phyloP scores from a whole-genome alignment of 2,329 filamentous ascomycete genomes.

The Fonsecaea multimorphosa region DNA sequence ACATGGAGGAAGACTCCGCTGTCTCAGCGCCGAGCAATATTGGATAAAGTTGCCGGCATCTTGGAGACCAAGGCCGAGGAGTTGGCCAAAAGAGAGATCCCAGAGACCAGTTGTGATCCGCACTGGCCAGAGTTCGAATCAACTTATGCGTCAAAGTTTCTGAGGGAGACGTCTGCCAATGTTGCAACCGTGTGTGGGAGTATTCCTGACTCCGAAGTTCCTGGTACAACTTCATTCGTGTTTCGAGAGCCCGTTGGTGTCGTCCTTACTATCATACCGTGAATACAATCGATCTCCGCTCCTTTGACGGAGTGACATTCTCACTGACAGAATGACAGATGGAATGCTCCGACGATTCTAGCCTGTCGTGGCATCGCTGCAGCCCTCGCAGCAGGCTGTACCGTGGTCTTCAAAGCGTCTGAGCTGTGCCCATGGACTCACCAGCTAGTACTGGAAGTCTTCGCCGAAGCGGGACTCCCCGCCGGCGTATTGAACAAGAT shows the following conservation, averaged over 20 bases:
- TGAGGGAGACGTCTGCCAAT: slow-evolving; percentile 83
- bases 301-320: background rate
- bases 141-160: slow-evolving; percentile 90
- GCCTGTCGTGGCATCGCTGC: slow-evolving; percentile 87
- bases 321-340: slow-evolving; percentile 9
- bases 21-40: slow-evolving; percentile 75
- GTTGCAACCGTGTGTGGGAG: slow-evolving; percentile 82
- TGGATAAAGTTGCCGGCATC: slow-evolving; percentile 76
- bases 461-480: slow-evolving; percentile 78
- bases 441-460: slow-evolving; percentile 76
- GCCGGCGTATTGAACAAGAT: slow-evolving; percentile 84
- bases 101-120: slow-evolving; percentile 19
- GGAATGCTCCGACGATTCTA: slow-evolving; percentile 87
- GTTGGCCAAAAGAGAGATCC: slow-evolving; percentile 5
- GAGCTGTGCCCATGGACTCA: slow-evolving; percentile 89
- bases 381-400: slow-evolving; percentile 84
- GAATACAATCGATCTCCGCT: slow-evolving; percentile 48
- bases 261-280: slow-evolving; percentile 88
- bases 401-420: slow-evolving; percentile 87
- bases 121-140: slow-evolving; percentile 63
- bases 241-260: slow-evolving; percentile 47
- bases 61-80: slow-evolving; percentile 72
- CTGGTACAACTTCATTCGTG: slow-evolving; percentile 73
- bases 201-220: slow-evolving; percentile 78
- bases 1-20: slow-evolving; percentile 65